Percentiles rank a stretch among this genome's conserved stretches.
These are phyloP conservation scores for Chiua virens DNA, from an alignment of 768 basidiomycete genomes.

Conservation along the genomic window DNA sequence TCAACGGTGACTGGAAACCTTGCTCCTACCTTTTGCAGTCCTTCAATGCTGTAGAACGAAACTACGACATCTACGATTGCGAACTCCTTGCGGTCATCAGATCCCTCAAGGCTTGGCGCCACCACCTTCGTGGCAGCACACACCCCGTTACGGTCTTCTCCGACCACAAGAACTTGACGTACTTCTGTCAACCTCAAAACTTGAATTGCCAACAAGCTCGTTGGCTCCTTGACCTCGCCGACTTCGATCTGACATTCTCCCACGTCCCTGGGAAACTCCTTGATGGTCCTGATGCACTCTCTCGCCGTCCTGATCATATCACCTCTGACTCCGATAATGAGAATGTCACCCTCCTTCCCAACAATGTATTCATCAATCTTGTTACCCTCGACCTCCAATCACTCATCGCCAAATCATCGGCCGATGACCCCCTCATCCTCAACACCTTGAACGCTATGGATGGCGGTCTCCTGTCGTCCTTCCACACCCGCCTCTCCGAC, in stretches of 20 bases:
- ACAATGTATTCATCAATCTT: not conserved
- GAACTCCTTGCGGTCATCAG: too few species aligned
- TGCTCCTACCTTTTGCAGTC: too few species aligned
- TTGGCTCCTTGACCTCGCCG: too few species aligned
- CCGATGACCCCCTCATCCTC: not conserved
- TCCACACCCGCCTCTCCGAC: not conserved
- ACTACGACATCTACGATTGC: too few species aligned
- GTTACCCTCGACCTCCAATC: not conserved
- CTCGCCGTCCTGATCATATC: not conserved
- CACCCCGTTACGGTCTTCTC: conserved; percentile 32
- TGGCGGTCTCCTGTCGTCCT: not conserved
- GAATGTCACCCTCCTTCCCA: not conserved
- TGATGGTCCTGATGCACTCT: not conserved
- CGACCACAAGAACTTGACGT: conserved; percentile 26
- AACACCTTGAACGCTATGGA: not conserved
- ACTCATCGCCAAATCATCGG: not conserved
- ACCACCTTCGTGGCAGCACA: conserved; percentile 3
- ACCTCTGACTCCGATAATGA: not conserved
- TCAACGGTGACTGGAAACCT: too few species aligned
- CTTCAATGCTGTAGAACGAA: too few species aligned
- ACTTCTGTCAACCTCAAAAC: not conserved
- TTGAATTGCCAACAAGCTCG: too few species aligned
- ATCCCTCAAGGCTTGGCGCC: too few species aligned
- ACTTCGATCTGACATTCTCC: not conserved
- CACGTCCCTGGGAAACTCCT: not conserved